Base-by-base conservation (phyloP, 108 stramenopile species). In the Seminavis robusta region DNA sequence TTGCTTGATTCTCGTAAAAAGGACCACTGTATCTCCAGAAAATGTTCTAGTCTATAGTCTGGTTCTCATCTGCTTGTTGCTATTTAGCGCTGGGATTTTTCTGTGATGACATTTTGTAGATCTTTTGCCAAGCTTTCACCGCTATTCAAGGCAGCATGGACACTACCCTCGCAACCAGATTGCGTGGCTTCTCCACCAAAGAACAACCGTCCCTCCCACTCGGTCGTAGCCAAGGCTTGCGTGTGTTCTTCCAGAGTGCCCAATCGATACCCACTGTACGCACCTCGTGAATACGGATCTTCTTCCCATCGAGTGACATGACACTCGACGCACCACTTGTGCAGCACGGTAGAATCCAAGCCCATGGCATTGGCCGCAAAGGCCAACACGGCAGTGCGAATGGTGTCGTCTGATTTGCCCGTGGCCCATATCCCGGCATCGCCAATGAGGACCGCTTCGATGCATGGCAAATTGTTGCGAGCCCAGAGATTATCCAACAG, bases 241-340 rank as follows among this genome's bases (percentile, higher is more conserved):
- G 62, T 40, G 37, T 83, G 77, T 2, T 59, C 52, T 23, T 66
- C 67, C 9, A 56, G 45, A 9, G 69, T 67, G 10, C 77, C 81
- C 33, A 83, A 42, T 11, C 26, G 10, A 27, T 71, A 63, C 2
- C 53, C 48, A 23, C 71, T 61, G 39, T 83, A 83, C 8, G 81
- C 65, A 19, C 81, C 81, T 21, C 53, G 61, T 26, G 63, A 67
- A 38, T 45, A 76, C 0, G 45, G 51, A 50, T 79, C 77, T 56
- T 83, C 81, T 48, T 83, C 81, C 81, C 81, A 83, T 32, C 77
- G 43, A 9, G 81, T 83, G 11, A 83, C 47, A 38, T 83, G 71
- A 47, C 66, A 79, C 3, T 43, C 51, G 11, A 55, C 33, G 49
- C 71, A 77, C 8, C 40, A 41, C n/a, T n/a, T n/a, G n/a, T n/a